Evolutionary conservation across 2,329 filamentous ascomycete genomes (phyloP).

Genomic region (Hypoxylon sp.): DNA sequence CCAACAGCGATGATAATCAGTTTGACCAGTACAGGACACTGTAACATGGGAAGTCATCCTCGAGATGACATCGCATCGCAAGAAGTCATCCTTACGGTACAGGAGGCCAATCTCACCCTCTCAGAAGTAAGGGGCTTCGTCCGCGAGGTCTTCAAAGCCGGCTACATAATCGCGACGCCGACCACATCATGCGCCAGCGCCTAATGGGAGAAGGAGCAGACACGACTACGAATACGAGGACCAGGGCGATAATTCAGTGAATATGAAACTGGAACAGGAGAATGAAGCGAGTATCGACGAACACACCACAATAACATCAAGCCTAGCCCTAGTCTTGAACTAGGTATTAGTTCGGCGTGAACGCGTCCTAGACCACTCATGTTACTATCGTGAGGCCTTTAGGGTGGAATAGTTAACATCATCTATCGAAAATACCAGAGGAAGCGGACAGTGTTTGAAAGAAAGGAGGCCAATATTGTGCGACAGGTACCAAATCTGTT

Average conservation of each 20-base stretch:
- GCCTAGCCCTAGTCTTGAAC: neutral
- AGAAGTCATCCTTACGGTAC: too few relatives aligned
- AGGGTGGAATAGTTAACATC: neutral
- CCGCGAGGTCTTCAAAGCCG: neutral
- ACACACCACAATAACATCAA: neutral
- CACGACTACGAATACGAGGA: too few relatives aligned
- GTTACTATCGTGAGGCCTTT: neutral
- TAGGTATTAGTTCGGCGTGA: neutral
- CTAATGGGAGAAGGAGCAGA: too few relatives aligned
- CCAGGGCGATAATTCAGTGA: too few relatives aligned
- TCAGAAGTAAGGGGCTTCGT: neutral
- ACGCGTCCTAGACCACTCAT: neutral
- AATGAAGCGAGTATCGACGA: neutral
- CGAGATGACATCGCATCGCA: too few relatives aligned
- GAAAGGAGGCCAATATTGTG: neutral
- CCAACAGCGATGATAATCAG: too few relatives aligned
- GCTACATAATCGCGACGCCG: too few relatives aligned
- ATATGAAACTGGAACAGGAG: neutral
- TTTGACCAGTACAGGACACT: too few relatives aligned
- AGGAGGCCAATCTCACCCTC: too few relatives aligned
- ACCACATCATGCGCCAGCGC: neutral
- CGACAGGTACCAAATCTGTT: too few relatives aligned
- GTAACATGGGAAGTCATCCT: too few relatives aligned
- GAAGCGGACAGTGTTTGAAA: neutral
- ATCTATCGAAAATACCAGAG: neutral